These are phyloP conservation scores for Irineochytrium annulatum DNA, from an alignment of 192 early-diverging fungal species.

Conservation along the genomic window DNA sequence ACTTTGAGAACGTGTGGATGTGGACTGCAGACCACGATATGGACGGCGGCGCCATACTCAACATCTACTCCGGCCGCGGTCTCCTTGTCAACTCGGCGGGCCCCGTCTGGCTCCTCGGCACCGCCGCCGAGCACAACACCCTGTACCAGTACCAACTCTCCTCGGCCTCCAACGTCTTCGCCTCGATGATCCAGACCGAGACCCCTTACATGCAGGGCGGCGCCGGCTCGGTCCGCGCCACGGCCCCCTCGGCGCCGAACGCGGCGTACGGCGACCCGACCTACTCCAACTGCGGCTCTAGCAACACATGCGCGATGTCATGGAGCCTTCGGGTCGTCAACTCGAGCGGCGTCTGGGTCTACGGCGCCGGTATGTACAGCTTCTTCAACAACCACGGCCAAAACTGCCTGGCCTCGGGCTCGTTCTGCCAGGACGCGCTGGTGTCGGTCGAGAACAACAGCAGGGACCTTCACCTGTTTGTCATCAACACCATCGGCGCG, in stretches of 20 bases:
- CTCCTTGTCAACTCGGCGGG: slow-evolving; percentile 29
- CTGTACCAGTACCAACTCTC: slow-evolving; percentile 39
- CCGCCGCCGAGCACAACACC: slow-evolving; percentile 34
- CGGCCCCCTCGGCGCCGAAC: slow-evolving; percentile 17
- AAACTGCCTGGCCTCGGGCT: slow-evolving; percentile 20
- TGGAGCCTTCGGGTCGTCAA: slow-evolving; percentile 34
- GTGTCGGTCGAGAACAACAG: slow-evolving; percentile 6
- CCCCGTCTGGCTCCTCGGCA: slow-evolving; percentile 37
- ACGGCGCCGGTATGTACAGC: slow-evolving; percentile 42
- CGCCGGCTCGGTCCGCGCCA: slow-evolving; percentile 21
- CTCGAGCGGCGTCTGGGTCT: slow-evolving; percentile 24
- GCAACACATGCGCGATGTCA: slow-evolving; percentile 10
- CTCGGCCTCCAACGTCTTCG: slow-evolving; percentile 30
- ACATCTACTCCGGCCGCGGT: slow-evolving; percentile 39
- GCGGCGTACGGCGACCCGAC: slow-evolving; percentile 21
- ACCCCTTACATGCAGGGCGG: slow-evolving; percentile 38
- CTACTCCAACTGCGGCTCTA: slow-evolving; percentile 22
- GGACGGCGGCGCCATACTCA: slow-evolving; percentile 16
- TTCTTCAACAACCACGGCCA: slow-evolving; percentile 42
- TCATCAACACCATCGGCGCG: not conserved
- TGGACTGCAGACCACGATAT: slow-evolving; percentile 47
- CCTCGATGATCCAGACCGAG: slow-evolving; percentile 39
- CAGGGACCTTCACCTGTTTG: no score
- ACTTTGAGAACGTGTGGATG: slow-evolving; percentile 39
- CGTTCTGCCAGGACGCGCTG: slow-evolving; percentile 25